Evolutionary conservation across 2,329 filamentous ascomycete genomes (phyloP), one percentile per base, ranked within the genome.

Genomic region (Sclerotinia trifoliorum): DNA sequence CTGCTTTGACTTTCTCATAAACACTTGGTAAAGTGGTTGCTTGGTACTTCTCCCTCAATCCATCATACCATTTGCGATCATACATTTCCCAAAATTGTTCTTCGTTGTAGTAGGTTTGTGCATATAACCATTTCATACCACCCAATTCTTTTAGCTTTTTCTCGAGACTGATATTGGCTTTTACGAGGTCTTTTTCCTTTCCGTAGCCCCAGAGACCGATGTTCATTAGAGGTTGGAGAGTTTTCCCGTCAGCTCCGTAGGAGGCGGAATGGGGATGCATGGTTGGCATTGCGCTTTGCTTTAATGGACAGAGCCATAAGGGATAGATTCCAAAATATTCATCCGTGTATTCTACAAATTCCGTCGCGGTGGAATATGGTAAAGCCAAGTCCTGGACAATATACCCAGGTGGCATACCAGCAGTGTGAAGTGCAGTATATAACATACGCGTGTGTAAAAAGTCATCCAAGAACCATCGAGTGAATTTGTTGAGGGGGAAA

Each of bases 151-250:
- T 81, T 5, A 94, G 85, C 75, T 90, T 90, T 26, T 81, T 80
- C 80, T 96, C 93, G 26, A 96, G 83, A 55, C 83, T 83, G 44
- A 89, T 85, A 79, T 96, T 96, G 73, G 86, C 86, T 51, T 79
- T 77, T 2, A 94, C 82, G 74, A 94, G 94, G n/a, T 83, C 82
- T 1, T 79, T 78, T 61, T 84, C 77, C 2, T 89, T 87, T 10
- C 92, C 92, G 90, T 91, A 95, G 46, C 92, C 92, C 92, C 93
- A 96, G 48, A 96, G 85, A n/a, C 87, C 87, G 57, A 89, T 81
- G 75, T 89, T 89, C 68, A 89, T 83, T 79, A 87, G 84, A 70
- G 78, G 81, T 73, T 71, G 78, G 65, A 73, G 77, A 26, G 42
- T 78, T 73, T 55, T 77, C 69, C 65, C 76, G 46, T 72, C 76